A percentile compares a stretch with the other conserved stretches of the same genome.
These are phyloP conservation scores for Kickxella alabastrina DNA, from an alignment of 192 early-diverging fungal genomes.

Conservation along the genomic window DNA sequence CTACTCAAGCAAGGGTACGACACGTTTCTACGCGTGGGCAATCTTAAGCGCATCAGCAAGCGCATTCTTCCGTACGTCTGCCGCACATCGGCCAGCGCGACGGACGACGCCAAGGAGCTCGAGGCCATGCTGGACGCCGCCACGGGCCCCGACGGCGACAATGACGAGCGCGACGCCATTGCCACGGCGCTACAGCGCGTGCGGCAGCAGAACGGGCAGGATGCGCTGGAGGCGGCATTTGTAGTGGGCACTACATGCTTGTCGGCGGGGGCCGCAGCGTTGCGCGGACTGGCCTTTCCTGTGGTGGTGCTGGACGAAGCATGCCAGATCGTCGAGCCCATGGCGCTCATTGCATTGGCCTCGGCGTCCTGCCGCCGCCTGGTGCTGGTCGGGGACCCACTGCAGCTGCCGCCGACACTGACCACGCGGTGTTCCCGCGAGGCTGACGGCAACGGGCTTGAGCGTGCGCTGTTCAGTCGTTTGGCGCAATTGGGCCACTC, in stretches of 20 bases:
- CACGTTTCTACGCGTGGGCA: slow-evolving; percentile 68
- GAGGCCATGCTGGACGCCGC: slow-evolving; percentile 64
- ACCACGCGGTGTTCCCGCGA: slow-evolving; percentile 48
- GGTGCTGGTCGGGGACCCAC: slow-evolving; percentile 85
- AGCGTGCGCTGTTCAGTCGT: slow-evolving; percentile 81
- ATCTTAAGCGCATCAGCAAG: slow-evolving; percentile 63
- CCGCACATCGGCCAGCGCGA: slow-evolving; percentile 22
- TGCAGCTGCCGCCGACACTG: slow-evolving; percentile 83
- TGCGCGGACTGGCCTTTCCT: slow-evolving; percentile 57
- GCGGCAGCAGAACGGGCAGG: slow-evolving; percentile 40
- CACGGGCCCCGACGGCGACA: no score
- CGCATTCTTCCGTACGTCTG: slow-evolving; percentile 63
- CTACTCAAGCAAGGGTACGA: slow-evolving; percentile 62
- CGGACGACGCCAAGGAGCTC: slow-evolving; percentile 72
- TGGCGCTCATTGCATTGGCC: slow-evolving; percentile 77
- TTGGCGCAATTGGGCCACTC: slow-evolving; percentile 52
- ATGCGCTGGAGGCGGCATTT: slow-evolving; percentile 43
- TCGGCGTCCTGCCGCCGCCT: slow-evolving; percentile 57
- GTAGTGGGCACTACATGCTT: slow-evolving; percentile 75
- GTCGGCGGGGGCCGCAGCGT: slow-evolving; percentile 69
- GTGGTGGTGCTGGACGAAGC: slow-evolving; percentile 85
- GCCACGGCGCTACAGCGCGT: slow-evolving; percentile 32
- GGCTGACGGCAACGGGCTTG: slow-evolving; percentile 58
- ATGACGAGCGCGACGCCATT: slow-evolving; percentile 51
- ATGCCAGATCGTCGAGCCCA: slow-evolving; percentile 83